phyloP scores from a whole-genome alignment of 2,329 filamentous ascomycete genomes.

The Talaromyces atroroseus region DNA sequence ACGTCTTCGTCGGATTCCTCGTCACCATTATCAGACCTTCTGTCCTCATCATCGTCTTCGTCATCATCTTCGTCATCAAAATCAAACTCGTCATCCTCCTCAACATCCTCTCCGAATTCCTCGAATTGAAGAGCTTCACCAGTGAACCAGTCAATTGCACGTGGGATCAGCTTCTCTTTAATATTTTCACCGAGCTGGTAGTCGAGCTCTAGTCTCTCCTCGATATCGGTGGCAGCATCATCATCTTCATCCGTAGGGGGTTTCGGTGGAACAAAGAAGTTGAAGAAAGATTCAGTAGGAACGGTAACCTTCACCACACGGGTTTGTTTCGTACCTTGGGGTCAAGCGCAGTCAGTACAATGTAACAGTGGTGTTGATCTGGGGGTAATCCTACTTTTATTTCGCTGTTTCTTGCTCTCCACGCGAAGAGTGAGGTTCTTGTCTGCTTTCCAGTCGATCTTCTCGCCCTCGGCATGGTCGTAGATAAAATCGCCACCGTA shows the following conservation, averaged over 20 bases:
- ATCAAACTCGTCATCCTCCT: slow-evolving; percentile 79
- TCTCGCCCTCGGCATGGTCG: slow-evolving; percentile 95
- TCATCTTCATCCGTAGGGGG: slow-evolving; percentile 65
- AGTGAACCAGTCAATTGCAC: slow-evolving; percentile 98
- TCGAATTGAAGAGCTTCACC: slow-evolving; percentile 96
- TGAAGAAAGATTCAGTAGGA: slow-evolving; percentile 96
- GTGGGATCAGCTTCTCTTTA: slow-evolving; percentile 98
- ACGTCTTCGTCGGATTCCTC: slow-evolving; percentile 58
- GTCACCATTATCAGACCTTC: slow-evolving; percentile 60
- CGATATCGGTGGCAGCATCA: slow-evolving; percentile 80
- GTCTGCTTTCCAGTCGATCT: slow-evolving; percentile 92
- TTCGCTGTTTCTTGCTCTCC: slow-evolving; percentile 99
- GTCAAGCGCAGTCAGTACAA: slow-evolving; percentile 14
- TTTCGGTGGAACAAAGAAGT: slow-evolving; percentile 96
- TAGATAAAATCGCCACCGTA: slow-evolving; percentile 99
- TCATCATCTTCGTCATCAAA: slow-evolving; percentile 91
- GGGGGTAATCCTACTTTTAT: slow-evolving; percentile 72
- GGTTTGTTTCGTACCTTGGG: slow-evolving; percentile 95
- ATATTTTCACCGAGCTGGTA: slow-evolving; percentile 99
- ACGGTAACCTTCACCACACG: slow-evolving; percentile 99
- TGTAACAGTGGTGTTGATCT: background rate
- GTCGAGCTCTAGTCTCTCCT: slow-evolving; percentile 95
- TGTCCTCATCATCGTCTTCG: slow-evolving; percentile 74
- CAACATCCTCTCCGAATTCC: slow-evolving; percentile 80
- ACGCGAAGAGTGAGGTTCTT: slow-evolving; percentile 91